phyloP scores from a whole-genome alignment of 2,329 filamentous ascomycete species.

The Davidsoniella neocaledoniae region DNA sequence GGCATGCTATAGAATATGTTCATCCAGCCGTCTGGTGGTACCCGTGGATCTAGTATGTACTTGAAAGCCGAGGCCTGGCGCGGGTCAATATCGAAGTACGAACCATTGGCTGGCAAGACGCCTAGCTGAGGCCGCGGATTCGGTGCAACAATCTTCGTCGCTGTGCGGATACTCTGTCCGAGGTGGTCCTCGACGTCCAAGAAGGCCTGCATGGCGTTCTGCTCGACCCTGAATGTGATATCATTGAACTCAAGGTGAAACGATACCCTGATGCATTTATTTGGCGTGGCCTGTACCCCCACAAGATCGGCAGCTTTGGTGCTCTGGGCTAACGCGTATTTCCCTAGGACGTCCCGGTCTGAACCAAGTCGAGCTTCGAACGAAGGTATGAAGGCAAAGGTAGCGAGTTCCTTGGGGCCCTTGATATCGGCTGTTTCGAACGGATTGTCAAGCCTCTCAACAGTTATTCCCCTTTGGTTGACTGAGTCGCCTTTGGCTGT shows the following conservation, averaged over 20 bases:
- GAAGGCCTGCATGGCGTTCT: constrained; percentile 9
- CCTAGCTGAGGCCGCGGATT: background rate
- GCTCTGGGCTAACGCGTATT: background rate
- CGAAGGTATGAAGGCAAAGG: constrained; percentile 7
- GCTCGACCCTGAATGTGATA: constrained; percentile 8
- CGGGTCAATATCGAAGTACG: background rate
- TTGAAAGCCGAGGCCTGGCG: constrained; percentile 17
- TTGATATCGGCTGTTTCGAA: constrained; percentile 6
- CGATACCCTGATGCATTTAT: background rate
- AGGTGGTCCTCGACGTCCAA: background rate
- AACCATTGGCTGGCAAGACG: background rate
- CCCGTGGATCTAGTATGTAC: constrained; percentile 20
- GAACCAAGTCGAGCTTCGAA: background rate
- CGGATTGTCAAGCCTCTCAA: constrained; percentile 9
- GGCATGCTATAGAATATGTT: constrained; percentile 19
- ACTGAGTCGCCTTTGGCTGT: background rate
- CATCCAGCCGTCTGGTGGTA: constrained; percentile 13
- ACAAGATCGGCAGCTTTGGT: background rate
- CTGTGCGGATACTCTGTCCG: constrained; percentile 5
- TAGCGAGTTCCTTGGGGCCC: background rate
- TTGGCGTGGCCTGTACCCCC: background rate
- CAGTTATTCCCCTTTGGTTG: background rate
- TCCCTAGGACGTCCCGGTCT: background rate
- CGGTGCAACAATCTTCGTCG: background rate
- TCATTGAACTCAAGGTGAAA: constrained; percentile 7